Evolutionary conservation across 2,329 filamentous ascomycete species (phyloP).

Genomic region (Epichloe scottii): DNA sequence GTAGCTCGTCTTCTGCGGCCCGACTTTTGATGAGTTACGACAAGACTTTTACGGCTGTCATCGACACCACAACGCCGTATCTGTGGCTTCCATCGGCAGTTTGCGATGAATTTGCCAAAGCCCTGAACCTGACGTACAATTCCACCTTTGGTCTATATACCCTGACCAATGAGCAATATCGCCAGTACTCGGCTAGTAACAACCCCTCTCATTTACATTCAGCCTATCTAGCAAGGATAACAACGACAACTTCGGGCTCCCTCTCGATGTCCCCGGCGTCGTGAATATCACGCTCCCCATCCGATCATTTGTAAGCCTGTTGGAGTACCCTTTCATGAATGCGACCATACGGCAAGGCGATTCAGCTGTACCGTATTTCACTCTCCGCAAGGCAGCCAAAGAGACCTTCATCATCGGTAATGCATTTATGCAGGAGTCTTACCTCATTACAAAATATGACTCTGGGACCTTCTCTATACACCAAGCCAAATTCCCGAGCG

Average conservation of each 20-base stretch:
- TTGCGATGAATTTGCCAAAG: slow-evolving; percentile 51
- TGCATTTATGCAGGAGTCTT: slow-evolving; percentile 58
- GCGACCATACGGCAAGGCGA: slow-evolving; percentile 30
- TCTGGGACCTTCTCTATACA: slow-evolving; percentile 39
- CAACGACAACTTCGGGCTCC: slow-evolving; percentile 36
- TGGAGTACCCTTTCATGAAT: slow-evolving; percentile 37
- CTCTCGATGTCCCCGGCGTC: slow-evolving; percentile 35
- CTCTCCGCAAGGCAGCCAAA: slow-evolving; percentile 43
- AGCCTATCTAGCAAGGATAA: slow-evolving; percentile 43
- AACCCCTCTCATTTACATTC: slow-evolving; percentile 42
- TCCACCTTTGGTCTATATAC: slow-evolving; percentile 51
- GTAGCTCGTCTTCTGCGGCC: slow-evolving; percentile 19
- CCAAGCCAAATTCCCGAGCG: slow-evolving; percentile 39
- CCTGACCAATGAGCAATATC: slow-evolving; percentile 44
- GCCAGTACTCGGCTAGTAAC: slow-evolving; percentile 28
- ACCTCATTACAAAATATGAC: slow-evolving; percentile 45
- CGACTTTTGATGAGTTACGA: slow-evolving; percentile 31
- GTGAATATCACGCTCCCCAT: slow-evolving; percentile 44
- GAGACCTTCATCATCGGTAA: slow-evolving; percentile 49
- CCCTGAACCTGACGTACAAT: slow-evolving; percentile 54
- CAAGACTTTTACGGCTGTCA: slow-evolving; percentile 36
- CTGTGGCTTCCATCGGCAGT: slow-evolving; percentile 48
- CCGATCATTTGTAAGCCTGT: slow-evolving; percentile 34
- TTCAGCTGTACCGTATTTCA: slow-evolving; percentile 47
- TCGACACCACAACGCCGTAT: slow-evolving; percentile 53